Conservation (phyloP, 2,329 filamentous ascomycete genomes). For the Calcarisporium arbuscula region DNA sequence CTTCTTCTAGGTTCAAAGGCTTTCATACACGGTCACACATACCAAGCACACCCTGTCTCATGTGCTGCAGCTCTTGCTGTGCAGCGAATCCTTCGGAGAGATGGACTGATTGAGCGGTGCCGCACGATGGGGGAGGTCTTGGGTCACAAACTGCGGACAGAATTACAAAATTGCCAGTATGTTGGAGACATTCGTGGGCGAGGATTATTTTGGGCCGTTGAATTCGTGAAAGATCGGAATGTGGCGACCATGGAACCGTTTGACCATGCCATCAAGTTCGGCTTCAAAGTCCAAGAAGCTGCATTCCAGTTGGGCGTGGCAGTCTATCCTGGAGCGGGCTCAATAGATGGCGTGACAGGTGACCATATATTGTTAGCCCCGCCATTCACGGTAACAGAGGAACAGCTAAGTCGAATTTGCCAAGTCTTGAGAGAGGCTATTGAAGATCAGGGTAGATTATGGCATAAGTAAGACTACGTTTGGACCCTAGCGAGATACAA, state of each 20-base stretch:
- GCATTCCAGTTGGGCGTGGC: slow-evolving; percentile 27
- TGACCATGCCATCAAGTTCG: slow-evolving; percentile 17
- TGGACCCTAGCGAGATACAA: too few relatives aligned
- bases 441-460: too few relatives aligned
- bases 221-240: slow-evolving; percentile 37
- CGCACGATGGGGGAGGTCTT: slow-evolving; percentile 44
- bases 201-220: slow-evolving; percentile 45
- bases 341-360: slow-evolving; percentile 51
- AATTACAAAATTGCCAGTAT: slow-evolving; percentile 35
- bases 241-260: slow-evolving; percentile 31
- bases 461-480: too few relatives aligned
- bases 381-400: slow-evolving; percentile 1
- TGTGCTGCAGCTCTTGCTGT: slow-evolving; percentile 18
- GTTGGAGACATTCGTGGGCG: slow-evolving; percentile 57
- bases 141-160: slow-evolving; percentile 33
- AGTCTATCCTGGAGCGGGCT: slow-evolving; percentile 59
- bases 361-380: slow-evolving; percentile 43
- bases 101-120: slow-evolving; percentile 54
- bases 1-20: slow-evolving; percentile 1
- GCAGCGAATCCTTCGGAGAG: slow-evolving; percentile 43
- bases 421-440: too few relatives aligned
- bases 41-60: slow-evolving; percentile 18
- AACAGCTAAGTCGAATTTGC: too few relatives aligned
- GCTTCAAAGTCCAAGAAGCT: slow-evolving; percentile 18
- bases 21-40: slow-evolving; percentile 19